phyloP scores from a whole-genome alignment of 805 yeast genomes.

The Isabelozyma pseudorhagii region DNA sequence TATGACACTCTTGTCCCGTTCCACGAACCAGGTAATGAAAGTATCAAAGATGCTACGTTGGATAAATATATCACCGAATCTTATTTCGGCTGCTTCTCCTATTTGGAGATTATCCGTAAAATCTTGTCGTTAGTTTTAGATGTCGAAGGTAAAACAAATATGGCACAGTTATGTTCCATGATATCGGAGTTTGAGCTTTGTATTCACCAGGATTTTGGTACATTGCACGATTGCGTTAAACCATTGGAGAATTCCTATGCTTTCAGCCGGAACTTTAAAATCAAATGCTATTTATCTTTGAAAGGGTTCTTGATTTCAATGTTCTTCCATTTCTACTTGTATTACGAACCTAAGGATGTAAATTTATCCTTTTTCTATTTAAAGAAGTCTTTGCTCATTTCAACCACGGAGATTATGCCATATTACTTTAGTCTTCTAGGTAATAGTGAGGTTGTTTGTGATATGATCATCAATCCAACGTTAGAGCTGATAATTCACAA shows the following conservation, averaged over 20 bases:
- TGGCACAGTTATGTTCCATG: conserved; percentile 32
- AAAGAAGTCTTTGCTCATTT: conserved; percentile 26
- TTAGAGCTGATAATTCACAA: conserved; percentile 30
- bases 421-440: conserved; percentile 34
- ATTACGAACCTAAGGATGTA: conserved; percentile 30
- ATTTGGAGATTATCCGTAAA: conserved; percentile 23
- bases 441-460: conserved; percentile 30
- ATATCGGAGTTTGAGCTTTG: conserved; percentile 34
- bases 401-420: conserved; percentile 31
- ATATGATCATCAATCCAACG: conserved; percentile 33
- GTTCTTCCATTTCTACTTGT: conserved; percentile 41
- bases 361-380: conserved; percentile 35
- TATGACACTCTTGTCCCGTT: conserved; percentile 55
- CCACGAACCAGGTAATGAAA: conserved; percentile 33
- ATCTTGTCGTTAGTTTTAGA: conserved; percentile 38
- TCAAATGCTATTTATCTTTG: conserved; percentile 25
- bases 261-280: conserved; percentile 11
- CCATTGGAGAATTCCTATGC: conserved; percentile 6
- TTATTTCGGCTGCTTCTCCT: conserved; percentile 23
- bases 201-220: conserved; percentile 27
- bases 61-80: conserved; percentile 40
- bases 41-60: conserved; percentile 32
- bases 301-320: conserved; percentile 35
- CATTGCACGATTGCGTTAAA: conserved; percentile 13
- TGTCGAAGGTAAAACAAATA: conserved; percentile 33